Percentiles rank a stretch among this genome's conserved stretches.
Evolutionary conservation across 2,329 filamentous ascomycete species (phyloP).

Genomic region (Verticillium longisporum): DNA sequence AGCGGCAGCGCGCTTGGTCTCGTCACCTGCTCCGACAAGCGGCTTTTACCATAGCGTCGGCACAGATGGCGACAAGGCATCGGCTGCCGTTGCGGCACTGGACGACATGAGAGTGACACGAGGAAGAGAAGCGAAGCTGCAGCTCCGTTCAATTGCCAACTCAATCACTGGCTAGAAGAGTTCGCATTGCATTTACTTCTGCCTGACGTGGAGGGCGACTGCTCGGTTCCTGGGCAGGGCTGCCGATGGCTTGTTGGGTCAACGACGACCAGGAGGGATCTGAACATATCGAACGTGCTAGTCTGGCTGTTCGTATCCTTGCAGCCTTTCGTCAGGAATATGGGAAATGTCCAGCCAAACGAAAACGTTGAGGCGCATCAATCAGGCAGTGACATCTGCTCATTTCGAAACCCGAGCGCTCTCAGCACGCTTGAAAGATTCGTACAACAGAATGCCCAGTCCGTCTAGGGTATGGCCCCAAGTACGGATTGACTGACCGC

Average conservation of each 20-base stretch:
- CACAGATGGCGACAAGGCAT: conserved; percentile 4
- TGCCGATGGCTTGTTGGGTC: neutral
- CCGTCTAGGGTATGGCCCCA: conserved; percentile 3
- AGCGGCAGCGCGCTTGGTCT: conserved; percentile 40
- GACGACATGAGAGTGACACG: conserved; percentile 1
- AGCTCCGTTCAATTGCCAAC: conserved; percentile 1
- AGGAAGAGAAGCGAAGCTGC: neutral
- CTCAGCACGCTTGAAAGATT: conserved; percentile 1
- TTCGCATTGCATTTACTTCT: conserved; percentile 3
- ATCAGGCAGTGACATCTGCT: conserved; percentile 2
- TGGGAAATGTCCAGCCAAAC: conserved; percentile 4
- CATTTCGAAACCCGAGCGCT: conserved; percentile 3
- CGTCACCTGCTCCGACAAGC: conserved; percentile 25
- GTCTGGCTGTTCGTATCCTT: conserved; percentile 10
- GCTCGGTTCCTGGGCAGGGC: conserved; percentile 1
- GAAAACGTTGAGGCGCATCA: conserved; percentile 3
- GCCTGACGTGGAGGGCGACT: neutral
- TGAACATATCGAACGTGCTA: neutral
- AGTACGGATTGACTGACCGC: conserved; percentile 18
- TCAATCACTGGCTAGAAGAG: conserved; percentile 3
- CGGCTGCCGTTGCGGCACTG: conserved; percentile 1
- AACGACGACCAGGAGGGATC: neutral
- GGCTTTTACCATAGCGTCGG: conserved; percentile 3
- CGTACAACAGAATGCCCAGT: conserved; percentile 3
- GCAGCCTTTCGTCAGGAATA: conserved; percentile 7